Evolutionary conservation across 352 stramenopile genomes (phyloP), one percentile per base, ranked within the genome.

Genomic region (Phytophthora podocarpi): DNA sequence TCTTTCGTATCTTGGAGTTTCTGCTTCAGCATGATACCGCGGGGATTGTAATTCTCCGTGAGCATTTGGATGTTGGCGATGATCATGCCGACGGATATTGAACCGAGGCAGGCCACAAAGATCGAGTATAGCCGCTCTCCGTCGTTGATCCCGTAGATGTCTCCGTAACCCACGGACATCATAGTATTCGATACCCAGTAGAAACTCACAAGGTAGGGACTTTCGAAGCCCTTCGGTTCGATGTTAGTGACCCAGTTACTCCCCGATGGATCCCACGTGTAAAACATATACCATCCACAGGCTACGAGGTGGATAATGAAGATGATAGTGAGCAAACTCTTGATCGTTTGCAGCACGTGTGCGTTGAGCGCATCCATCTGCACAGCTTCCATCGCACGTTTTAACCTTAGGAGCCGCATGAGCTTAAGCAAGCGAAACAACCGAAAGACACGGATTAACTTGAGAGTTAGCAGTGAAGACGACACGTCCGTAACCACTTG

Each of bases 121-220:
- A 96, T 95, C 4, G 88, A 89, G 64, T 95, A 96, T 2, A 93
- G 24, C 1, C 89, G 72, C 51, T 97, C 89, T 18, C 54, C 60
- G 30, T 93, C 82, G 0, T 85, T 96, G 42, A 95, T 72, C 2
- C 81, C 83, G 30, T 82, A 89, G 39, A 97, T 94, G 30, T 98
- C 92, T 15, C 92, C 92, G 49, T 97, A 98, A 0, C 91, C 90
- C 27, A 98, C 88, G 0, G 89, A 95, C 89, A 98, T 98, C 77
- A 98, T 96, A 7, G 90, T 98, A 42, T 95, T 95, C 0, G 93
- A 87, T 26, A 94, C 93, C 90, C 89, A 98, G 70, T 98, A 98
- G 51, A 98, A 93, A 60, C 82, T 89, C 9, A 90, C 83, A 11
- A 97, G 64, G 64, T 98, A 98, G 43, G 93, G 86, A 30, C 78